Evolutionary conservation across 1,284 basidiomycete species (phyloP).

Genomic region (Taiwanofungus camphoratus): DNA sequence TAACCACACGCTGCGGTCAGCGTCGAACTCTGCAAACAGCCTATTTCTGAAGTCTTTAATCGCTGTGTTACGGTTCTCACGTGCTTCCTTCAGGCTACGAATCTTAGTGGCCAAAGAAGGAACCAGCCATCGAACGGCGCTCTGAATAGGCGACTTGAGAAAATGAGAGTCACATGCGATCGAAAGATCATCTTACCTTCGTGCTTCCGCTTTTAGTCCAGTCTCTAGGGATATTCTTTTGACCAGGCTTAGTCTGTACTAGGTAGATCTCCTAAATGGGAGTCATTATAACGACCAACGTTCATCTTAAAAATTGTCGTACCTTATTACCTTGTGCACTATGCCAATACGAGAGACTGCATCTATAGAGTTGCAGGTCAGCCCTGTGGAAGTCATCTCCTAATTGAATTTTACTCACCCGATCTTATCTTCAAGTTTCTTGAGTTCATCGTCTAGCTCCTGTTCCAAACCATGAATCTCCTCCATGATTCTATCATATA

Average conservation of each 20-base stretch:
- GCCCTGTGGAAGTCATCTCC: not conserved
- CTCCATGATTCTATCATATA: conserved; percentile 71
- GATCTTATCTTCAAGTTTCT: conserved; percentile 53
- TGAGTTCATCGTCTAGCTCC: conserved; percentile 62
- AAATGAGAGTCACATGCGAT: not conserved
- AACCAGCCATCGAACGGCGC: conserved; percentile 70
- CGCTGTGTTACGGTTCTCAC: conserved; percentile 76
- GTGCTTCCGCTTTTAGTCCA: conserved; percentile 85
- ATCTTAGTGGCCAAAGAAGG: conserved; percentile 68
- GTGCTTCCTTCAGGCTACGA: conserved; percentile 83
- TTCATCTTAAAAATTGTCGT: not conserved
- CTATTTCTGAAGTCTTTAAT: conserved; percentile 80
- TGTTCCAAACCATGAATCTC: conserved; percentile 69
- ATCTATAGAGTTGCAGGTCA: conserved; percentile 28
- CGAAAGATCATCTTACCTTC: conserved; percentile 46
- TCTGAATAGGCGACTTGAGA: conserved; percentile 33
- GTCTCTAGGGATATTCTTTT: conserved; percentile 66
- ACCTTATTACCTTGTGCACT: conserved; percentile 80
- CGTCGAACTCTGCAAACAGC: conserved; percentile 84
- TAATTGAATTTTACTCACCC: conserved; percentile 35
- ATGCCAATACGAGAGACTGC: conserved; percentile 74
- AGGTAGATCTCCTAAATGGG: conserved; percentile 78
- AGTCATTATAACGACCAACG: not conserved
- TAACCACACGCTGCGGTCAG: conserved; percentile 76
- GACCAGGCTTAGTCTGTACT: conserved; percentile 60